A percentile compares a stretch with the other conserved stretches of the same genome.
Evolutionary conservation across 192 early-diverging fungal genomes (phyloP).

Genomic region (Spinellus fusiger): DNA sequence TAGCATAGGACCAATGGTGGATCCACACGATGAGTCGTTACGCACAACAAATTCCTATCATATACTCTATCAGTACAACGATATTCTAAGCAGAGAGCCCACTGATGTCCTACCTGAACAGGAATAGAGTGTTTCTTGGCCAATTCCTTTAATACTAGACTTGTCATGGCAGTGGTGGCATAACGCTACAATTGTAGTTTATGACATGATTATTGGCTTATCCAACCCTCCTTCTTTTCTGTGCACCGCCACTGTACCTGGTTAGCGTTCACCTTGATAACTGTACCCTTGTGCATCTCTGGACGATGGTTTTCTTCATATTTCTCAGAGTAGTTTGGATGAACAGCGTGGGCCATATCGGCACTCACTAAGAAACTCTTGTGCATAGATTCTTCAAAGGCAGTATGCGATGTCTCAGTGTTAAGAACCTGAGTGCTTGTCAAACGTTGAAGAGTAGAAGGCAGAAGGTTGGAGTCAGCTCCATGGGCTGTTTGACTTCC

Average conservation of each 20-base stretch:
- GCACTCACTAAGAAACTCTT: conserved; percentile 85
- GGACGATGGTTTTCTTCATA: conserved; percentile 94
- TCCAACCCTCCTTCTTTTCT: neutral
- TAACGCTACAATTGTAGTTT: conserved; percentile 45
- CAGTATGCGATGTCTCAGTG: conserved; percentile 32
- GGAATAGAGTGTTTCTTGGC: conserved; percentile 74
- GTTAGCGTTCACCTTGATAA: conserved; percentile 97
- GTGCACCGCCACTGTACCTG: conserved; percentile 43
- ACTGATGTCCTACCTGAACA: conserved; percentile 53
- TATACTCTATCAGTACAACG: too few relatives aligned
- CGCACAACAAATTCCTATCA: conserved; percentile 75
- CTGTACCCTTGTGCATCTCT: conserved; percentile 86
- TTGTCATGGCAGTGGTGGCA: conserved; percentile 70
- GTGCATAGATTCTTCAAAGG: conserved; percentile 82
- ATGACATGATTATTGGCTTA: neutral
- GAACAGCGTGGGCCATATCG: conserved; percentile 90
- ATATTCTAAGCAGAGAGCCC: neutral
- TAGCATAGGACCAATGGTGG: conserved; percentile 97
- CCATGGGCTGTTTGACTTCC: conserved; percentile 91
- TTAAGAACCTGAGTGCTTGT: conserved; percentile 30
- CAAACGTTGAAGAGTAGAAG: conserved; percentile 63
- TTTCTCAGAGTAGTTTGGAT: conserved; percentile 89
- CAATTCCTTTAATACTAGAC: conserved; percentile 67
- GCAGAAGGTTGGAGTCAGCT: conserved; percentile 86
- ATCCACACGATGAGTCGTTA: conserved; percentile 93